Percentiles rank a stretch among this genome's conserved stretches.
phyloP scores from a whole-genome alignment of 1,284 basidiomycete genomes.

The Sporisorium scitamineum region DNA sequence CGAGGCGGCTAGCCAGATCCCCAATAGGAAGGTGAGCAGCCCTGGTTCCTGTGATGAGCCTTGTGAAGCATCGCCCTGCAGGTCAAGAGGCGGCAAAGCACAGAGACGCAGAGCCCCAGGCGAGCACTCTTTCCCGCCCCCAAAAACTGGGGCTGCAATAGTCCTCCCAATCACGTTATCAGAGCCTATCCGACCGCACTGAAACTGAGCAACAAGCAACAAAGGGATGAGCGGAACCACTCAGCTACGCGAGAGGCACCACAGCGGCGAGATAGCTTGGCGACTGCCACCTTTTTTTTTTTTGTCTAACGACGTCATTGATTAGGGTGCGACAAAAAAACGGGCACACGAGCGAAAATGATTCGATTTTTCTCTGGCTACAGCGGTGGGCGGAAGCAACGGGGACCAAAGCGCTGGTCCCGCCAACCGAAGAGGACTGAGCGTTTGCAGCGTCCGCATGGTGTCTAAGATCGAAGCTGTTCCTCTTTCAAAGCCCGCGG shows the following conservation, averaged over 20 bases:
- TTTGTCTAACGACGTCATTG: background rate
- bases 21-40: background rate
- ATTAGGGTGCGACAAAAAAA: background rate
- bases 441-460: background rate
- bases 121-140: too few species aligned
- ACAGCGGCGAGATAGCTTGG: background rate
- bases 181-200: background rate
- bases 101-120: background rate
- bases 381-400: background rate
- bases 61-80: conserved; percentile 28
- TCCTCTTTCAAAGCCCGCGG: background rate
- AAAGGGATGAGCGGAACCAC: background rate
- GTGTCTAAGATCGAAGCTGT: background rate
- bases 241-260: background rate
- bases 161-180: background rate
- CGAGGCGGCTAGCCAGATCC: background rate
- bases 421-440: background rate
- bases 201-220: background rate
- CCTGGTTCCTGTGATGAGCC: conserved; percentile 17
- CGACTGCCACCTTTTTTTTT: too few species aligned
- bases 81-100: conserved; percentile 10
- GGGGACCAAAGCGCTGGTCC: background rate
- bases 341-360: background rate
- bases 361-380: too few species aligned
- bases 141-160: background rate